Evolutionary conservation across 129 eudicot genomes (phyloP).

Genomic region (Dittrichia graveolens): DNA sequence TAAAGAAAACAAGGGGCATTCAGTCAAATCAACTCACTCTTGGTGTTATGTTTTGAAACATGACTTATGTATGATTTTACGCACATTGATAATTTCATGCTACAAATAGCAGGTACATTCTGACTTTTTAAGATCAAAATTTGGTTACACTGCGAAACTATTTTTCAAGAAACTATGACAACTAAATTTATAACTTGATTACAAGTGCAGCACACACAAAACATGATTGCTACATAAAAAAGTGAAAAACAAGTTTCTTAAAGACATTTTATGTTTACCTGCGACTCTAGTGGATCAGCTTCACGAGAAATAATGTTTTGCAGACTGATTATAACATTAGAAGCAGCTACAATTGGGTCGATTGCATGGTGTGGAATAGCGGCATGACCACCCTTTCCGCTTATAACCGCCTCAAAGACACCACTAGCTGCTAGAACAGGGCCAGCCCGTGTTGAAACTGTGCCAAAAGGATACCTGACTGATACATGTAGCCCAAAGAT

Average conservation of each 20-base stretch:
- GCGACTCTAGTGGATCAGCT: conserved; percentile 63
- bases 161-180: too few species aligned
- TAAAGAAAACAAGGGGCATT: background rate
- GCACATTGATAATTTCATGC: too few species aligned
- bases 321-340: conserved; percentile 46
- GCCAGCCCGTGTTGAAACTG: conserved; percentile 42
- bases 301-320: conserved; percentile 61
- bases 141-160: too few species aligned
- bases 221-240: background rate
- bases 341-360: conserved; percentile 58
- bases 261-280: conserved; percentile 32
- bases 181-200: too few species aligned
- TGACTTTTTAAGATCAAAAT: too few species aligned
- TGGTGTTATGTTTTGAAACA: background rate
- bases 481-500: conserved; percentile 56
- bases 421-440: conserved; percentile 51
- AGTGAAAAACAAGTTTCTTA: background rate
- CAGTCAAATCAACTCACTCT: background rate
- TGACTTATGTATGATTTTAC: background rate
- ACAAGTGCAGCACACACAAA: background rate
- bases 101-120: too few species aligned
- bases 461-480: conserved; percentile 35
- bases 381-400: conserved; percentile 71
- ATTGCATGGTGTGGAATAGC: conserved; percentile 60
- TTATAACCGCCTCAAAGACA: conserved; percentile 53